phyloP scores from a whole-genome alignment of 805 yeast species.

The Vanderwaltozyma yarrowii region DNA sequence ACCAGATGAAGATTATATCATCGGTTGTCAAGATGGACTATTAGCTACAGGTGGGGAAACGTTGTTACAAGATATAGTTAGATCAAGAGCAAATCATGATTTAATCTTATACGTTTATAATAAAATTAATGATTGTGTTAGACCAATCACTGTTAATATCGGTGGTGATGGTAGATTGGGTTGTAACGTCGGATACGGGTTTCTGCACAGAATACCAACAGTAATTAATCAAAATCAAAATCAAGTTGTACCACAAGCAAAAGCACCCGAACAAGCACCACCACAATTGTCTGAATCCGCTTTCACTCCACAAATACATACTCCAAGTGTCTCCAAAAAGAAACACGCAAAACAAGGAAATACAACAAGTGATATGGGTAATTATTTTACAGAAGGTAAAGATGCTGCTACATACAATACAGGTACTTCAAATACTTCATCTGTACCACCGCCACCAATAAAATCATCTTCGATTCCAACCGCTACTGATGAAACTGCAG shows the following conservation, averaged over 20 bases:
- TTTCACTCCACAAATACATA: slow-evolving; percentile 11
- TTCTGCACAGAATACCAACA: slow-evolving; percentile 75
- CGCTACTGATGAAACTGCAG: too few relatives aligned
- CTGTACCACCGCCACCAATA: slow-evolving; percentile 1
- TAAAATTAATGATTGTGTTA: slow-evolving; percentile 71
- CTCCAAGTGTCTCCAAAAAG: slow-evolving; percentile 10
- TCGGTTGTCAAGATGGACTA: slow-evolving; percentile 81
- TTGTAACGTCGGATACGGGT: slow-evolving; percentile 91
- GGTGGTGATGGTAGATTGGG: slow-evolving; percentile 83
- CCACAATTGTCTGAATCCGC: slow-evolving; percentile 9
- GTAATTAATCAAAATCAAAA: slow-evolving; percentile 3
- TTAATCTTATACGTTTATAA: slow-evolving; percentile 69
- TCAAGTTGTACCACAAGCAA: not conserved
- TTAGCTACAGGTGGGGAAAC: slow-evolving; percentile 84
- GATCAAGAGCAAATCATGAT: slow-evolving; percentile 37
- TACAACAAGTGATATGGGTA: slow-evolving; percentile 12
- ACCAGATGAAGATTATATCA: slow-evolving; percentile 78
- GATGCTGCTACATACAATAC: slow-evolving; percentile 36
- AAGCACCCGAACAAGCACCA: slow-evolving; percentile 1
- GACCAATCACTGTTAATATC: slow-evolving; percentile 79
- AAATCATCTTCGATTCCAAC: not conserved
- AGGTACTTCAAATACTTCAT: not conserved
- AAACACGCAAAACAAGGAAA: slow-evolving; percentile 10
- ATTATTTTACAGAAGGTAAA: slow-evolving; percentile 27
- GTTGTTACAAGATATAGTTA: slow-evolving; percentile 55